A percentile compares a stretch with the other conserved stretches of the same genome.
Evolutionary conservation across 306 rosid species (phyloP).

Genomic region (Leucaena leucocephala): DNA sequence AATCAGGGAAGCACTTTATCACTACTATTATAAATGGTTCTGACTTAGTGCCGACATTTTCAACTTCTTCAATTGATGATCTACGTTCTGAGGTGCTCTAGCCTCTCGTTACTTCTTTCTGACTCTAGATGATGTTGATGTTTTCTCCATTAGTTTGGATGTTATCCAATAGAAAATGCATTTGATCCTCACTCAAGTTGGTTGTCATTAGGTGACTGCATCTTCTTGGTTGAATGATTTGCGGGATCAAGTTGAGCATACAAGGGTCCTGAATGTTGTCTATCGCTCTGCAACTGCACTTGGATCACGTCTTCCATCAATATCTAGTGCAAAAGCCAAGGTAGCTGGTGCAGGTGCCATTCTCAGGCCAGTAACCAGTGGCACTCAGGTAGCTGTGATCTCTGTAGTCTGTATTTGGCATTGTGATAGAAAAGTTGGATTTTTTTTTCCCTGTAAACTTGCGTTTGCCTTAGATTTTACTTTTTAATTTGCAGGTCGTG

Average conservation of each 20-base stretch:
- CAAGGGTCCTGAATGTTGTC: constrained; percentile 84
- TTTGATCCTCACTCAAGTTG: constrained; percentile 23
- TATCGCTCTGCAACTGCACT: constrained; percentile 95
- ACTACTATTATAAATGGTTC: constrained; percentile 89
- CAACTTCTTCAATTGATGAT: constrained; percentile 86
- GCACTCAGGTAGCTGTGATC: constrained; percentile 76
- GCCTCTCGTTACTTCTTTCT: background rate
- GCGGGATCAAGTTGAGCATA: constrained; percentile 88
- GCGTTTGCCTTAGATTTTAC: constrained; percentile 30
- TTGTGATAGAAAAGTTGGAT: background rate
- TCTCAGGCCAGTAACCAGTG: constrained; percentile 79
- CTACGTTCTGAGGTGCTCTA: constrained; percentile 85
- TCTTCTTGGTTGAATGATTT: constrained; percentile 94
- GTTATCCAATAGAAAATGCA: background rate
- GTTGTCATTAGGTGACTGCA: constrained; percentile 72
- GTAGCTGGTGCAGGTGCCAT: constrained; percentile 93
- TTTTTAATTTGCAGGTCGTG: constrained; percentile 61
- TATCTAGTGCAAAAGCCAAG: constrained; percentile 90
- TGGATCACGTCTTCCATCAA: constrained; percentile 88
- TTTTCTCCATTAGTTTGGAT: constrained; percentile 5
- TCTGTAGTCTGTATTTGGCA: constrained; percentile 14
- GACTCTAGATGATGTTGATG: constrained; percentile 18
- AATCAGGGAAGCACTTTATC: constrained; percentile 95
- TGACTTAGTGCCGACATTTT: constrained; percentile 93
- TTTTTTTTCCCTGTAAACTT: background rate